These are phyloP conservation scores for Daedaleopsis sinensis DNA, from an alignment of 768 basidiomycete species.

Conservation along the genomic window DNA sequence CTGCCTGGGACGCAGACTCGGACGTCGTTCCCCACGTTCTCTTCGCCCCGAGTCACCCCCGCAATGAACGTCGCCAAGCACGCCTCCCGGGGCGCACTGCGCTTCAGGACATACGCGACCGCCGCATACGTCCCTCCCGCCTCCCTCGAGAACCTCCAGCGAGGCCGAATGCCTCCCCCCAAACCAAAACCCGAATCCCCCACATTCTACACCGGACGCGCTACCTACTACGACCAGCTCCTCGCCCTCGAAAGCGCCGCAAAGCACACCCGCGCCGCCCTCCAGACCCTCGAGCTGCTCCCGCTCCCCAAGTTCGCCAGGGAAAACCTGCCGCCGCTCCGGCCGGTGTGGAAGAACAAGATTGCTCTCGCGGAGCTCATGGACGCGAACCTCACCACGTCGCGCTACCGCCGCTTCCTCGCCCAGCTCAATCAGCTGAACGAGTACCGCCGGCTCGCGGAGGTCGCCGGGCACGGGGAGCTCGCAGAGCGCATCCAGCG, in stretches of 20 bases:
- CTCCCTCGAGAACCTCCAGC: slow-evolving; percentile 25
- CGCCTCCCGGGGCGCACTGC: slow-evolving; percentile 10
- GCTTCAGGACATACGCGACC: slow-evolving; percentile 25
- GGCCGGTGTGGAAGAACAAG: slow-evolving; percentile 70
- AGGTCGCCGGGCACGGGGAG: slow-evolving; percentile 57
- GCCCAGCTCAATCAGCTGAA: slow-evolving; percentile 67
- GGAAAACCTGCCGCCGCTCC: slow-evolving; percentile 56
- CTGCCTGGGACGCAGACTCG: slow-evolving; percentile 3
- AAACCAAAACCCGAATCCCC: slow-evolving; percentile 59
- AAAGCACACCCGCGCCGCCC: slow-evolving; percentile 53
- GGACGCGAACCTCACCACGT: slow-evolving; percentile 60
- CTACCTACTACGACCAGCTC: slow-evolving; percentile 75
- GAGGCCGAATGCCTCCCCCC: slow-evolving; percentile 3
- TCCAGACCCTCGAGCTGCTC: slow-evolving; percentile 68
- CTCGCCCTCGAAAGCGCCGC: slow-evolving; percentile 67
- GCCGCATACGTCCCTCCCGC: slow-evolving; percentile 34
- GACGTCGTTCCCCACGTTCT: slow-evolving; percentile 3
- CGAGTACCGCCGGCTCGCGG: slow-evolving; percentile 61
- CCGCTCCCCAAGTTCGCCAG: slow-evolving; percentile 78
- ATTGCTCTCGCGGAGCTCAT: slow-evolving; percentile 61
- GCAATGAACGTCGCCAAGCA: slow-evolving; percentile 23
- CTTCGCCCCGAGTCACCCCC: neutral
- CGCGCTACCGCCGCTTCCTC: slow-evolving; percentile 69
- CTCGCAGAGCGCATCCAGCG: slow-evolving; percentile 52
- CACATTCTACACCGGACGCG: slow-evolving; percentile 82